Evolutionary conservation across 352 stramenopile genomes (phyloP).

Genomic region (Thalassiosira allenii): DNA sequence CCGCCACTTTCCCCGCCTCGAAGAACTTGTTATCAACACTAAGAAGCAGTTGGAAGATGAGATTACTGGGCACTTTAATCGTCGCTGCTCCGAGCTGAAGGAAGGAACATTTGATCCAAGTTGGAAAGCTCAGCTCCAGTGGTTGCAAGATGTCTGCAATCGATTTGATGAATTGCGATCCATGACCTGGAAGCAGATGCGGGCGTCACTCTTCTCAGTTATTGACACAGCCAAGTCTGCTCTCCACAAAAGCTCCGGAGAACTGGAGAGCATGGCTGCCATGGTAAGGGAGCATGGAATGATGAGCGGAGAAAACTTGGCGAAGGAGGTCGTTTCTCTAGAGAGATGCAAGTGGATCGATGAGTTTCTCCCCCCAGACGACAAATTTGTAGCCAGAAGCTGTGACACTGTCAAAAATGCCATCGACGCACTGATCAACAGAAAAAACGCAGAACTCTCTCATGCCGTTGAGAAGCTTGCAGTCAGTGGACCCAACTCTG

Average conservation of each 20-base stretch:
- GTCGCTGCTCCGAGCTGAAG: constrained; percentile 27
- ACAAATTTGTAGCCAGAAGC: constrained; percentile 45
- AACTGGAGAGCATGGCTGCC: constrained; percentile 41
- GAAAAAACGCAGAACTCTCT: constrained; percentile 16
- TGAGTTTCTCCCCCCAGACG: constrained; percentile 36
- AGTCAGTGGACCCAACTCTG: constrained; percentile 2
- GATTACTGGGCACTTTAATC: constrained; percentile 11
- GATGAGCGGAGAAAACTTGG: constrained; percentile 43
- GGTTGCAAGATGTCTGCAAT: constrained; percentile 17
- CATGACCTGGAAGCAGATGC: constrained; percentile 24
- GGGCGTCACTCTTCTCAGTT: not conserved
- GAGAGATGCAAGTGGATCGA: constrained; percentile 58
- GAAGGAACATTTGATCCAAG: constrained; percentile 2
- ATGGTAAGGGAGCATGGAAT: constrained; percentile 36
- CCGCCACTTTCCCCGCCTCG: not conserved
- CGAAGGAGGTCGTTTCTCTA: constrained; percentile 31
- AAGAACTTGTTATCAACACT: constrained; percentile 22
- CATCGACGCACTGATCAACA: constrained; percentile 25
- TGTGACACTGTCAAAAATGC: constrained; percentile 24
- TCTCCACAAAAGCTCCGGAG: constrained; percentile 17
- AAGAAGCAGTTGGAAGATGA: constrained; percentile 24
- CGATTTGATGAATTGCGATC: constrained; percentile 16
- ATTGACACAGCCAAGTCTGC: constrained; percentile 31
- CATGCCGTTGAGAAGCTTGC: not conserved
- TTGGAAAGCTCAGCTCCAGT: constrained; percentile 22